Base-by-base conservation (phyloP, 768 basidiomycete species). In the Strobilomyces echinocephalus region DNA sequence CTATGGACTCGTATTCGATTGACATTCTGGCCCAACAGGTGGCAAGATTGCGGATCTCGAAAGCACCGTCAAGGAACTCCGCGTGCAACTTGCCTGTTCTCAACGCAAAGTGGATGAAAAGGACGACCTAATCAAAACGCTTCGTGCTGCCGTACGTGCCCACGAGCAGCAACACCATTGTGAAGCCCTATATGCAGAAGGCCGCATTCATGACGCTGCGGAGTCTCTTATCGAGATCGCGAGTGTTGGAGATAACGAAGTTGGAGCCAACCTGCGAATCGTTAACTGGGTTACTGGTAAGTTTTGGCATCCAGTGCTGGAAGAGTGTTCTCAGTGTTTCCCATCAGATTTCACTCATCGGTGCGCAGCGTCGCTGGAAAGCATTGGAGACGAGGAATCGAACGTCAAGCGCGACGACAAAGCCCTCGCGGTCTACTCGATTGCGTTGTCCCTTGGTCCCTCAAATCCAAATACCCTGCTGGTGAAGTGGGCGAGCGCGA, bases 211-310 rank as follows among this genome's bases (percentile, higher is more conserved):
- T 0, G 57, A 59, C 8, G 57, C 58, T 16, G 53, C 58, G 0
- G 1, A 14, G 12, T 42, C 36, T 9, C 53, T 59, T 5, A 33
- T 55, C 11, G 39, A 51, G 24, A 34, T 46, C n/a, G 8, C 8
- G 35, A 18, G 26, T 15, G 30, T 15, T 4, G 9, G n/a, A 8
- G 33, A 16, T 3, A 31, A 36, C 1, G 30, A 12, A 6, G 43
- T 10, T 2, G 34, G 31, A 24, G 1, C 39, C 2, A 33, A 49
- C 34, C 14, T 15, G 11, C 6, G 10, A 0, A 39, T 59, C 20
- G 15, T 18, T 5, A 30, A 40, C 9, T 53, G 59, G 51, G 4
- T 60, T 47, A 1, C 48, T 2, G 33, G 59, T 61, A 5, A 14
- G 50, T 21, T 46, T 31, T 24, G 6, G 4, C 8, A 0, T 44